Conservation (phyloP, 2,329 filamentous ascomycete species). For the Conoideocrella luteorostrata region DNA sequence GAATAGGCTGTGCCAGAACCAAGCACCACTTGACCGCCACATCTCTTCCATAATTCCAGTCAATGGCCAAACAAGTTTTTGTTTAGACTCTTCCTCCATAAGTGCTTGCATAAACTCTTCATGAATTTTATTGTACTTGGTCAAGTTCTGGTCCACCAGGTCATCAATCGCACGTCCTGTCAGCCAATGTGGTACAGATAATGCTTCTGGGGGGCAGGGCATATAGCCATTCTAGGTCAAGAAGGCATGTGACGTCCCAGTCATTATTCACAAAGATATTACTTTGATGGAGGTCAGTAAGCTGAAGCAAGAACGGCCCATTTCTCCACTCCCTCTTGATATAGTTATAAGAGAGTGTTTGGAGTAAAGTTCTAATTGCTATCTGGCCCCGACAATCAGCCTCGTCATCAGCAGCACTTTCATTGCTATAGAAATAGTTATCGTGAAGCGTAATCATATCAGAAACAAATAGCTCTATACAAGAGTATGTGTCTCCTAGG, state of each 20-base stretch:
- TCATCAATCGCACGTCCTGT: conserved; percentile 14
- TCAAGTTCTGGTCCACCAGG: conserved; percentile 12
- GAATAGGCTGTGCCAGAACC: conserved; percentile 6
- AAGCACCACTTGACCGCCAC: conserved; percentile 4
- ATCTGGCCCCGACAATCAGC: conserved; percentile 23
- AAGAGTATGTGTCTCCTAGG: conserved; percentile 22
- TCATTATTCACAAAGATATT: conserved; percentile 30
- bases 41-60: conserved; percentile 4
- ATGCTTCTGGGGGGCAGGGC: conserved; percentile 16
- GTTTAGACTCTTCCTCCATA: conserved; percentile 11
- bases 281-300: conserved; percentile 26
- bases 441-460: conserved; percentile 21
- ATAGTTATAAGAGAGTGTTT: conserved; percentile 18
- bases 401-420: conserved; percentile 16
- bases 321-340: conserved; percentile 16
- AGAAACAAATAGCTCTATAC: conserved; percentile 19
- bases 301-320: conserved; percentile 21
- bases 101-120: conserved; percentile 15
- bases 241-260: conserved; percentile 26
- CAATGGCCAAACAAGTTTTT: conserved; percentile 1
- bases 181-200: conserved; percentile 17
- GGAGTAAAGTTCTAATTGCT: conserved; percentile 18
- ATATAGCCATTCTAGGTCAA: conserved; percentile 30
- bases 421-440: conserved; percentile 17
- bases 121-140: conserved; percentile 11